Evolutionary conservation across 1,284 basidiomycete genomes (phyloP).

Genomic region (Moesziomyces parantarcticus): DNA sequence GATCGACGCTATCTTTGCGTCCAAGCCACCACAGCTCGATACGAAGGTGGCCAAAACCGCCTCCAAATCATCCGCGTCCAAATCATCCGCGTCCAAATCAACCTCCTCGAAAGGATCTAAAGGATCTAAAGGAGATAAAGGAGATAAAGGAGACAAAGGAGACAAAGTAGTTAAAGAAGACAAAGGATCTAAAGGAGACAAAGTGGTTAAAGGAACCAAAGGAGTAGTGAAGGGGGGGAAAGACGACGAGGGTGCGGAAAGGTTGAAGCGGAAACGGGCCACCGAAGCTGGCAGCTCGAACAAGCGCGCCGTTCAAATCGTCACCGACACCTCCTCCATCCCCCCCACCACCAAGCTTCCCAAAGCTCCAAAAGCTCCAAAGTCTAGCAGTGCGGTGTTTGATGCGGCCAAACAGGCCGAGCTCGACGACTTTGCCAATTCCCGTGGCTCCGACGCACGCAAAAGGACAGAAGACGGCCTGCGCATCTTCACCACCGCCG

Average conservation of each 20-base stretch:
- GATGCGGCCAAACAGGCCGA: conserved; percentile 1
- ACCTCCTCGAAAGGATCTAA: no score
- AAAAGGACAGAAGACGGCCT: conserved; percentile 36
- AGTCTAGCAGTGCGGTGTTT: neutral
- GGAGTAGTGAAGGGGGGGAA: no score
- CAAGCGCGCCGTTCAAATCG: conserved; percentile 12
- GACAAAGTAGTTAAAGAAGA: no score
- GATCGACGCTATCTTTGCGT: conserved; percentile 29
- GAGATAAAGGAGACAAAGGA: no score
- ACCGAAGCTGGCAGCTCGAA: neutral
- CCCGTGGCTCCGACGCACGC: conserved; percentile 4
- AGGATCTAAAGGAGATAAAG: no score
- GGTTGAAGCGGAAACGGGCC: neutral
- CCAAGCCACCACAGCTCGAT: neutral
- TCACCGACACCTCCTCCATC: conserved; percentile 17
- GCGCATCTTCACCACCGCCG: conserved; percentile 22
- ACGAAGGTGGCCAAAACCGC: no score
- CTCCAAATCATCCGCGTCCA: no score
- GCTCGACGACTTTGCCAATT: conserved; percentile 25
- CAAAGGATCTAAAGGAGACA: no score
- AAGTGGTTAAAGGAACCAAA: no score
- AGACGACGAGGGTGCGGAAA: no score
- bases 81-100: neutral
- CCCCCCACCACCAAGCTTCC: neutral
- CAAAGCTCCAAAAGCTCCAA: no score